Conservation (phyloP, 768 basidiomycete genomes). For the Cystobasidium onofrii region DNA sequence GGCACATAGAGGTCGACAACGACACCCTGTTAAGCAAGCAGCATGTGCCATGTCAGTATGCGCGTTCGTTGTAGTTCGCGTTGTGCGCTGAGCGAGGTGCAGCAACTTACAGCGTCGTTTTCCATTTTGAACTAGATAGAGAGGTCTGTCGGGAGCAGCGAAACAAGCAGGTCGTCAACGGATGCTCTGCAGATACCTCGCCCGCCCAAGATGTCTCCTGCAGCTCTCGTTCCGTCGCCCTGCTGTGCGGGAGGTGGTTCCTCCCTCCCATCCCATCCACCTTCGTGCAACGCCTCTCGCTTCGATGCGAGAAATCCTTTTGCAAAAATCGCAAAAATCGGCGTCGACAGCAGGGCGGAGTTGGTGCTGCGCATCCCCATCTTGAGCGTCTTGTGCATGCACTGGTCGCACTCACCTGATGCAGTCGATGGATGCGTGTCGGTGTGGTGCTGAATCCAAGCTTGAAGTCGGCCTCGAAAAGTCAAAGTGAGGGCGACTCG, state of each 20-base stretch:
- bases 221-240: background rate
- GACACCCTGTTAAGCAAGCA: conserved; percentile 53
- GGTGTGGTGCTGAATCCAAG: background rate
- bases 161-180: background rate
- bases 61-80: too few species aligned
- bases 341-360: background rate
- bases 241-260: too few species aligned
- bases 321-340: background rate
- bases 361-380: background rate
- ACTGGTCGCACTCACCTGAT: background rate
- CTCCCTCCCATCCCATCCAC: too few species aligned
- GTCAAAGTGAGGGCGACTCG: background rate
- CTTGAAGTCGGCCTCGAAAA: background rate
- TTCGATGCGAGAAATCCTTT: background rate
- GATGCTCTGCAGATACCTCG: background rate
- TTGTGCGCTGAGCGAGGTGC: background rate
- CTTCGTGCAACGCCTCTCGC: too few species aligned
- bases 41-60: background rate
- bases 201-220: background rate
- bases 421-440: background rate
- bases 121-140: conserved; percentile 17
- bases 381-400: background rate
- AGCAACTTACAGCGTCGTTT: conserved; percentile 19
- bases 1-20: conserved; percentile 99
- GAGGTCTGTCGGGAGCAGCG: background rate